phyloP scores from a whole-genome alignment of 2,329 filamentous ascomycete species.

The Coleophoma crateriformis region DNA sequence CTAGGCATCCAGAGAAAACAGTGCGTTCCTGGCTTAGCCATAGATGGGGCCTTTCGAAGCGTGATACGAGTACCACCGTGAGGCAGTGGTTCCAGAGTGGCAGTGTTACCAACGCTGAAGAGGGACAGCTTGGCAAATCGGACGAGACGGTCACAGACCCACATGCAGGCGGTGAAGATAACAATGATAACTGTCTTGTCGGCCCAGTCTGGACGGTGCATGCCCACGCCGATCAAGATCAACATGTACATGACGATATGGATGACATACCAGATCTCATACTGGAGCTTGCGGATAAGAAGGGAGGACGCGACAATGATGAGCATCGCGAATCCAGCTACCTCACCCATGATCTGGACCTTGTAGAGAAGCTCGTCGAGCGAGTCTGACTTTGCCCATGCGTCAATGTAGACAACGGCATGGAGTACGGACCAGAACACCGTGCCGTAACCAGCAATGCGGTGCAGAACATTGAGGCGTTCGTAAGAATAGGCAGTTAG shows the following conservation, averaged over 20 bases:
- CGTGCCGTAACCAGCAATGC: conserved; percentile 44
- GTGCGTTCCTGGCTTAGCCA: conserved; percentile 49
- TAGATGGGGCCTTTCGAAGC: conserved; percentile 40
- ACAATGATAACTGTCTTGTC: conserved; percentile 35
- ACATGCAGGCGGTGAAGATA: conserved; percentile 38
- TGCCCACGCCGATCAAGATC: conserved; percentile 39
- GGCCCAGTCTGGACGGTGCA: conserved; percentile 44
- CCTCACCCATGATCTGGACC: conserved; percentile 41
- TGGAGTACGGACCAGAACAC: conserved; percentile 42
- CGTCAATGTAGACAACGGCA: conserved; percentile 34
- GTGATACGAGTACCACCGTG: conserved; percentile 49
- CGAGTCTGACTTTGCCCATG: conserved; percentile 20
- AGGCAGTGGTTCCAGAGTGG: conserved; percentile 46
- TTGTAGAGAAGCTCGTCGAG: conserved; percentile 27
- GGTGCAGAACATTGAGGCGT: conserved; percentile 51
- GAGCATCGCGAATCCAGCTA: conserved; percentile 40
- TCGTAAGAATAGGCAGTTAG: conserved; percentile 52
- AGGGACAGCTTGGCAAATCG: conserved; percentile 37
- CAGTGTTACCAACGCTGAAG: conserved; percentile 44
- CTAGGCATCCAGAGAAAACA: conserved; percentile 59
- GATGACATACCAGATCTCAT: conserved; percentile 50
- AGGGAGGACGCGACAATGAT: conserved; percentile 38
- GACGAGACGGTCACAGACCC: conserved; percentile 45
- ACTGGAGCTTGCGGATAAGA: conserved; percentile 35
- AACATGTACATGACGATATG: conserved; percentile 45